phyloP scores from a whole-genome alignment of 805 yeast genomes.

The Spathaspora gorwiae region DNA sequence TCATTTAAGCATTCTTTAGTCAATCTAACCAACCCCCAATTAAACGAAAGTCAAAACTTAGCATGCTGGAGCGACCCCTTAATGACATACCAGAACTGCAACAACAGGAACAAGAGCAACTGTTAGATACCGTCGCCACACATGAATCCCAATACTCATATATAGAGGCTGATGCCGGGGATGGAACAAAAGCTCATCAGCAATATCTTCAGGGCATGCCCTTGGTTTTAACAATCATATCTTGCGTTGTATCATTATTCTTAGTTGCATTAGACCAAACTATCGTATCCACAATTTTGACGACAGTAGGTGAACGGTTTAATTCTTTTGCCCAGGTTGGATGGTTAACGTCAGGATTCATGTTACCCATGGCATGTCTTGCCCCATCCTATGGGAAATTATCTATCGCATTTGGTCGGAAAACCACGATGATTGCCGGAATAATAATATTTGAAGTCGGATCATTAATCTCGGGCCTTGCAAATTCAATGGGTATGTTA shows the following conservation, averaged over 20 bases:
- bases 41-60: no score
- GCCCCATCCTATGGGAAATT: conserved; percentile 56
- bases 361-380: conserved; percentile 50
- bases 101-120: no score
- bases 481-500: conserved; percentile 52
- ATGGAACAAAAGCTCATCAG: conserved; percentile 34
- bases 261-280: conserved; percentile 55
- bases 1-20: no score
- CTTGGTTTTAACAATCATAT: conserved; percentile 20
- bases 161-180: conserved; percentile 38
- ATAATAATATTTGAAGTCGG: conserved; percentile 57
- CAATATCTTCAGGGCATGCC: conserved; percentile 28
- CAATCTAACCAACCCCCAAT: no score
- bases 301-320: conserved; percentile 47
- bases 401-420: conserved; percentile 55
- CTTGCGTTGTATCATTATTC: conserved; percentile 29
- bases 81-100: no score
- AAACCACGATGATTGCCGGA: conserved; percentile 43
- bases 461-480: conserved; percentile 53
- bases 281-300: conserved; percentile 49
- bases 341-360: conserved; percentile 55
- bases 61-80: no score
- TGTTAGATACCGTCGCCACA: neutral
- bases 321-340: conserved; percentile 48
- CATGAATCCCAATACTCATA: conserved; percentile 11